Evolutionary conservation across 768 basidiomycete genomes (phyloP).

Genomic region (Termitomyces sp.): DNA sequence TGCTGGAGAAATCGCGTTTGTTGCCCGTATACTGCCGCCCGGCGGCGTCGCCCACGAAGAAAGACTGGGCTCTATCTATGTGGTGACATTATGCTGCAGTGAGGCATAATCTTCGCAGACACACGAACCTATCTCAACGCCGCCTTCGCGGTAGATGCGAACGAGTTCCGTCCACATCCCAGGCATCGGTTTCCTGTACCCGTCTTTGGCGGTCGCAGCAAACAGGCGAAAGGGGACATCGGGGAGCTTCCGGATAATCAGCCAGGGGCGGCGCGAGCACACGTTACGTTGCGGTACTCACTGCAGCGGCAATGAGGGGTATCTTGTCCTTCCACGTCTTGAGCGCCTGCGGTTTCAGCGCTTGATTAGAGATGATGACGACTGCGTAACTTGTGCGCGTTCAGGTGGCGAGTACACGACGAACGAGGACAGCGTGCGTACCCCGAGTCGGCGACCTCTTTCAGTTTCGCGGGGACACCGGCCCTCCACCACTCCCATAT

Average conservation of each 20-base stretch:
- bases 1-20: conserved; percentile 67
- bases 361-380: conserved; percentile 82
- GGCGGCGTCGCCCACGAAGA: conserved; percentile 89
- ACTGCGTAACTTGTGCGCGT: conserved; percentile 49
- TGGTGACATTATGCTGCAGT: background rate
- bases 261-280: too few relatives aligned
- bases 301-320: conserved; percentile 56
- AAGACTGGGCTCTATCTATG: conserved; percentile 59
- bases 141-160: conserved; percentile 50
- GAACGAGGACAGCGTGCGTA: conserved; percentile 21
- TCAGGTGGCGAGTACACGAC: background rate
- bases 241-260: conserved; percentile 43
- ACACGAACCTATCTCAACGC: conserved; percentile 58
- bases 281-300: conserved; percentile 23
- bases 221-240: conserved; percentile 73
- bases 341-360: conserved; percentile 39
- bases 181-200: conserved; percentile 80
- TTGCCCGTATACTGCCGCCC: conserved; percentile 50
- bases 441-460: conserved; percentile 56
- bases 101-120: background rate
- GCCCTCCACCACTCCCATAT: conserved; percentile 73
- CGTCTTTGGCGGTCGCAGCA: conserved; percentile 71
- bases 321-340: conserved; percentile 78
- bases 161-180: conserved; percentile 82
- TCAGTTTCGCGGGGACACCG: conserved; percentile 57